Percentiles rank a stretch among this genome's conserved stretches.
Conservation (phyloP, 2,329 filamentous ascomycete genomes). For the Aspergillus persii region DNA sequence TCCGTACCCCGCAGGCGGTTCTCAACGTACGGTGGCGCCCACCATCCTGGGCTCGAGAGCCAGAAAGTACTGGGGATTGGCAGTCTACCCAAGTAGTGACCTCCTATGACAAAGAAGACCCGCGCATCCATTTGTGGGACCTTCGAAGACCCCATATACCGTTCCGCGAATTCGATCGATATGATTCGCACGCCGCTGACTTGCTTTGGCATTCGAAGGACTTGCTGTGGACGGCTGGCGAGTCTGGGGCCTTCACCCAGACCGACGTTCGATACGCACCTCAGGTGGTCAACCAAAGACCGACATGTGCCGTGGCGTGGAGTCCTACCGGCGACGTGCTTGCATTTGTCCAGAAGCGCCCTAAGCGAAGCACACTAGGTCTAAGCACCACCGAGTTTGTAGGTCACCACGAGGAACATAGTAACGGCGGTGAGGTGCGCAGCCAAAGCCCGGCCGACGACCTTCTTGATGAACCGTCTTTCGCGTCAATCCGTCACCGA, state of each 20-base stretch:
- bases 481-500: conserved; percentile 49
- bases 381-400: conserved; percentile 42
- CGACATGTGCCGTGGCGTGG: conserved; percentile 56
- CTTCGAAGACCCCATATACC: conserved; percentile 61
- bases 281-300: conserved; percentile 58
- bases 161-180: conserved; percentile 59
- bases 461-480: conserved; percentile 54
- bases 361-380: conserved; percentile 41
- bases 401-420: conserved; percentile 41
- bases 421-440: conserved; percentile 47
- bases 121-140: conserved; percentile 64
- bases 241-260: conserved; percentile 61
- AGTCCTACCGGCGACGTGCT: conserved; percentile 58
- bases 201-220: conserved; percentile 65
- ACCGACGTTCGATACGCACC: conserved; percentile 60
- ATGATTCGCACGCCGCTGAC: conserved; percentile 56
- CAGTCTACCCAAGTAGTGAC: conserved; percentile 63
- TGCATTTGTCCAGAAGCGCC: conserved; percentile 54
- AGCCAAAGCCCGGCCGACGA: conserved; percentile 57
- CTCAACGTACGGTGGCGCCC: conserved; percentile 63
- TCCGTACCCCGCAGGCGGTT: conserved; percentile 62
- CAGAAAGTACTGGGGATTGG: conserved; percentile 52
- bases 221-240: conserved; percentile 62
- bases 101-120: conserved; percentile 61
- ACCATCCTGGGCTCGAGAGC: conserved; percentile 54